Evolutionary conservation across 2,329 filamentous ascomycete genomes (phyloP).

Genomic region (Colletotrichum gigasporum): DNA sequence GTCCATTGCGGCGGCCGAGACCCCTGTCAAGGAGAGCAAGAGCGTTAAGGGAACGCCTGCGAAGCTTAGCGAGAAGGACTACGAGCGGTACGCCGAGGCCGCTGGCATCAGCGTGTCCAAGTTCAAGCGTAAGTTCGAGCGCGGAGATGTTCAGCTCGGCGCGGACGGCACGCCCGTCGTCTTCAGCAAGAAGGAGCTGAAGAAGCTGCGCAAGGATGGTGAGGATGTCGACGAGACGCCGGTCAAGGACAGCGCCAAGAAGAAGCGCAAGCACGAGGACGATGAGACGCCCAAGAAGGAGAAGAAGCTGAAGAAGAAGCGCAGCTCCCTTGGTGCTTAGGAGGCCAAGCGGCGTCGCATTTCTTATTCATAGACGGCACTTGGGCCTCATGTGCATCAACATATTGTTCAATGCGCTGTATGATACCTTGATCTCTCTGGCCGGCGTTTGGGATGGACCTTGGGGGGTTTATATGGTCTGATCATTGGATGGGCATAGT

Average conservation of each 20-base stretch:
- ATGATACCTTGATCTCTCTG: conserved; percentile 36
- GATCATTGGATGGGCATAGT: conserved; percentile 34
- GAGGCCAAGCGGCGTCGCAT: conserved; percentile 27
- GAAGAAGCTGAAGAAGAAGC: conserved; percentile 63
- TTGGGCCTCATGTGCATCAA: conserved; percentile 33
- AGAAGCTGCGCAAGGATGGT: conserved; percentile 74
- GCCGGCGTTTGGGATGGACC: conserved; percentile 33
- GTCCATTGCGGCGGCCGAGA: conserved; percentile 37
- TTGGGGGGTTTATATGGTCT: conserved; percentile 31
- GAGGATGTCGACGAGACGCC: conserved; percentile 58
- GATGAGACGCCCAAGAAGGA: conserved; percentile 75
- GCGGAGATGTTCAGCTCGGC: conserved; percentile 76
- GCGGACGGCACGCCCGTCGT: conserved; percentile 72
- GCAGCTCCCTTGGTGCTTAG: conserved; percentile 34
- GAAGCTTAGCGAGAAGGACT: conserved; percentile 65
- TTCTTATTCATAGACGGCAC: conserved; percentile 32
- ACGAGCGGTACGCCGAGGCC: conserved; percentile 68
- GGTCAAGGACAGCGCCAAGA: conserved; percentile 59
- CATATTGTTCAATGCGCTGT: conserved; percentile 34
- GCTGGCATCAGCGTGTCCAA: conserved; percentile 78
- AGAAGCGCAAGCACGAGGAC: conserved; percentile 77
- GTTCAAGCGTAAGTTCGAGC: conserved; percentile 82
- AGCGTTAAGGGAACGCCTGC: conserved; percentile 30
- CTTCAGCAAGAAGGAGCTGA: conserved; percentile 79
- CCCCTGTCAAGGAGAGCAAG: conserved; percentile 44